These are phyloP conservation scores for Funneliformis mosseae DNA, from an alignment of 192 early-diverging fungal genomes.

Conservation along the genomic window DNA sequence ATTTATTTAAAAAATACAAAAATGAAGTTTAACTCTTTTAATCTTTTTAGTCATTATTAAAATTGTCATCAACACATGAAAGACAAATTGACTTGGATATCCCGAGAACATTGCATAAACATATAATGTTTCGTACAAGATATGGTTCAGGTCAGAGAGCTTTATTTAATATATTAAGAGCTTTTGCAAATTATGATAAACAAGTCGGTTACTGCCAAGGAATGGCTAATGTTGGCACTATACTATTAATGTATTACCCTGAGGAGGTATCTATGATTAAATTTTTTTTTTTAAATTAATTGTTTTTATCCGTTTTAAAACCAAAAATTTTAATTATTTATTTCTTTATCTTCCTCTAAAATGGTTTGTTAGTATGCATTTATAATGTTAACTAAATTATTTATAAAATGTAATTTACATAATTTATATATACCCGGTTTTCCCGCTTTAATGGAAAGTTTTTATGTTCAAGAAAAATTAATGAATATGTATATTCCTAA, in stretches of 20 bases:
- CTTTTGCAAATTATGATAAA: slow-evolving; percentile 74
- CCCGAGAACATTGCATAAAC: slow-evolving; percentile 57
- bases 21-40: background rate
- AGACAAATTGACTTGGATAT: slow-evolving; percentile 64
- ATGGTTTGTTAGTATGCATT: slow-evolving; percentile 50
- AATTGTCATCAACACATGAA: slow-evolving; percentile 46
- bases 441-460: slow-evolving; percentile 56
- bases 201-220: slow-evolving; percentile 90
- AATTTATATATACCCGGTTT: slow-evolving; percentile 58
- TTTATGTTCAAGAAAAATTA: slow-evolving; percentile 58
- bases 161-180: slow-evolving; percentile 79
- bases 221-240: slow-evolving; percentile 78
- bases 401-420: slow-evolving; percentile 51
- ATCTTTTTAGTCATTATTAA: slow-evolving; percentile 37
- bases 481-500: slow-evolving; percentile 50
- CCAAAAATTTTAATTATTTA: background rate
- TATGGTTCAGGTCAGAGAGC: slow-evolving; percentile 67
- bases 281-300: background rate
- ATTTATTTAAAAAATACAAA: background rate
- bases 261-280: slow-evolving; percentile 49
- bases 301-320: background rate
- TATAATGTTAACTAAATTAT: slow-evolving; percentile 52
- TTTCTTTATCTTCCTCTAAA: background rate
- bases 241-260: slow-evolving; percentile 69
- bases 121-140: slow-evolving; percentile 62